Evolutionary conservation across 2,329 filamentous ascomycete species (phyloP), one percentile per base, ranked within the genome.

Genomic region (Leptosphaerulina australis): DNA sequence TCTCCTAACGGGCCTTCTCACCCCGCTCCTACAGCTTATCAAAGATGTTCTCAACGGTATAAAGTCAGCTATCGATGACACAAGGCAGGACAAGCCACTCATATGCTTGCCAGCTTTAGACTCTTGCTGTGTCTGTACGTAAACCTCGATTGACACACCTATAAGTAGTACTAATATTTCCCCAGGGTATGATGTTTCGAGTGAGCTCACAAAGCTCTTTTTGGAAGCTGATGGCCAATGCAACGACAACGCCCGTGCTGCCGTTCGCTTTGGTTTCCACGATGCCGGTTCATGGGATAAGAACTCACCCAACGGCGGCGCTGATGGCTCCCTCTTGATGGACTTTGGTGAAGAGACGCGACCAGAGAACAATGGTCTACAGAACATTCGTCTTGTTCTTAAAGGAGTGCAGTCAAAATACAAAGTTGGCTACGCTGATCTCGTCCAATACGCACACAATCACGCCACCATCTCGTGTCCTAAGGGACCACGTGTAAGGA

Each of bases 361-460:
- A 3, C 25, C 56, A 1, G 72, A 75, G 29, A 74, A 84, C 64
- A 68, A 62, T n/a, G 80, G 79, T 0, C 70, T 84, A 3, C 63
- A 74, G 46, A 66, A 60, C 6, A 77, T 80, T 30, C 74, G 73
- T 5, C 52, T 50, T 3, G 62, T 73, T 18, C 72, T 78, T 3
- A 63, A 68, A 28, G 50, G 54, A 1, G 74, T 80, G 58, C 74
- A 74, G 43, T 51, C 59, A 15, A 71, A 75, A 46, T 78, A 75
- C 50, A 66, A 71, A 12, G 73, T 82, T n/a, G 70, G 74, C 9
- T 78, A 80, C 55, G 81, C 81, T 14, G 81, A 84, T 63, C 68
- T 84, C 15, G 78, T 82, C 30, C 79, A 82, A 61, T 77, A 81
- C 39, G 79, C 75, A 2, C 63, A 64, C 72, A 66, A 72, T 70